Conservation (phyloP, 257 asterid species). For the Ilex aquifolium region DNA sequence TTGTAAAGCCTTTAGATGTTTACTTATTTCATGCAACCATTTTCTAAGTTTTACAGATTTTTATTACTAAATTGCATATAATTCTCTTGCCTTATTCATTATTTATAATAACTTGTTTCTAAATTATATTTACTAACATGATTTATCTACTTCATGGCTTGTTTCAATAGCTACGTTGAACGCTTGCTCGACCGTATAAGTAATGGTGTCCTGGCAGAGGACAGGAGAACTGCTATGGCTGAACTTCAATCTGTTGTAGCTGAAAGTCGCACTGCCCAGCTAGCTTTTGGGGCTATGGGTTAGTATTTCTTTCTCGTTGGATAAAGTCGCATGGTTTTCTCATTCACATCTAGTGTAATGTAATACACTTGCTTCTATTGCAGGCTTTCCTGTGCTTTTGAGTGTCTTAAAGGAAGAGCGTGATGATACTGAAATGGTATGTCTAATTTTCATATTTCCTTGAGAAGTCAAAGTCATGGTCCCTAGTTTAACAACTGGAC, state of each 20-base stretch:
- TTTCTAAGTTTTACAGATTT: not conserved
- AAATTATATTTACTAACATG: not conserved
- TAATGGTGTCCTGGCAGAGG: conserved; percentile 85
- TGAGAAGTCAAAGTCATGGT: not conserved
- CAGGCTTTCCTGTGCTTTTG: conserved; percentile 86
- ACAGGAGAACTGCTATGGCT: conserved; percentile 74
- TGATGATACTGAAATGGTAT: conserved; percentile 91
- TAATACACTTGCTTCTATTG: conserved; percentile 18
- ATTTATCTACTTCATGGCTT: conserved; percentile 7
- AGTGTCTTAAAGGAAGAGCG: conserved; percentile 90
- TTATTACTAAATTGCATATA: not conserved
- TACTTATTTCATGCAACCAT: not conserved
- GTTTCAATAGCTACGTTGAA: conserved; percentile 67
- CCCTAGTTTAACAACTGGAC: not conserved
- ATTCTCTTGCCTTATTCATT: not conserved
- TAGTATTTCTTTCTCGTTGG: conserved; percentile 28
- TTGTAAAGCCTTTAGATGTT: not conserved
- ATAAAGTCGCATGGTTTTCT: conserved; percentile 2
- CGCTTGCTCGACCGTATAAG: conserved; percentile 95
- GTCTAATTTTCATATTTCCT: conserved; percentile 12
- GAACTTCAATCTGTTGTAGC: conserved; percentile 91
- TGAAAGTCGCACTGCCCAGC: conserved; percentile 76
- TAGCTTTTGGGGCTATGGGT: conserved; percentile 99
- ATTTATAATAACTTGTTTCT: not conserved
- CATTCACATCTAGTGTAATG: conserved; percentile 8